phyloP scores from a whole-genome alignment of 192 early-diverging fungal genomes.

The Lobosporangium transversale region DNA sequence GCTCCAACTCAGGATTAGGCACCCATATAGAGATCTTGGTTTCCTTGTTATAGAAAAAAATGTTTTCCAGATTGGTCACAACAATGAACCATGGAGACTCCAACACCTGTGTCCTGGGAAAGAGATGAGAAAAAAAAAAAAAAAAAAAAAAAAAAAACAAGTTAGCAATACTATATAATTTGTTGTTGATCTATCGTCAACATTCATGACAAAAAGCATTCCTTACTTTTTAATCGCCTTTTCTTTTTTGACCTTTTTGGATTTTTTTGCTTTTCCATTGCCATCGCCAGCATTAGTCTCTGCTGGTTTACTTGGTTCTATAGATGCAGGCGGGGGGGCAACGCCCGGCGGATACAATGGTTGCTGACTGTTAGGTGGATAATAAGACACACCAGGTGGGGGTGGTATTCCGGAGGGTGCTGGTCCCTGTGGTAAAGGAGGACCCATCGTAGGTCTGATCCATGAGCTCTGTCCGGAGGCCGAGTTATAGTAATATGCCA shows the following conservation, averaged over 20 bases:
- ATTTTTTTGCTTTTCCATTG: constrained; percentile 39
- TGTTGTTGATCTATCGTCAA: neutral
- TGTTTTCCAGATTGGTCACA: constrained; percentile 71
- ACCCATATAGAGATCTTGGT: constrained; percentile 76
- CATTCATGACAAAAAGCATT: neutral
- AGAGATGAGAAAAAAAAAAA: neutral
- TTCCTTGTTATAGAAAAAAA: constrained; percentile 81
- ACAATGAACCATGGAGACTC: constrained; percentile 80
- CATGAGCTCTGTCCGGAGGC: constrained; percentile 77
- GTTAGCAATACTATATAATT: neutral
- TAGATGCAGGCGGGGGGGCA: neutral
- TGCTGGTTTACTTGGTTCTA: no score
- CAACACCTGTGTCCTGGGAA: constrained; percentile 63
- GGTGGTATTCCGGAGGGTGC: constrained; percentile 29
- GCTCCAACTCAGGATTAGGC: constrained; percentile 65
- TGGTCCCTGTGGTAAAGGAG: constrained; percentile 12
- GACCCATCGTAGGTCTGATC: constrained; percentile 58
- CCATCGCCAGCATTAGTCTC: no score
- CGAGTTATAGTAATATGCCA: constrained; percentile 80
- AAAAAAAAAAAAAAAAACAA: no score
- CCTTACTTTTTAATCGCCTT: constrained; percentile 54
- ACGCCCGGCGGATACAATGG: constrained; percentile 25
- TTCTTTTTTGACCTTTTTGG: constrained; percentile 56
- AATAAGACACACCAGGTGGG: constrained; percentile 20
- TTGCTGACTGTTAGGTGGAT: constrained; percentile 26